Base-by-base conservation (phyloP, 2,329 filamentous ascomycete genomes). In the Microcyclospora pomicola region DNA sequence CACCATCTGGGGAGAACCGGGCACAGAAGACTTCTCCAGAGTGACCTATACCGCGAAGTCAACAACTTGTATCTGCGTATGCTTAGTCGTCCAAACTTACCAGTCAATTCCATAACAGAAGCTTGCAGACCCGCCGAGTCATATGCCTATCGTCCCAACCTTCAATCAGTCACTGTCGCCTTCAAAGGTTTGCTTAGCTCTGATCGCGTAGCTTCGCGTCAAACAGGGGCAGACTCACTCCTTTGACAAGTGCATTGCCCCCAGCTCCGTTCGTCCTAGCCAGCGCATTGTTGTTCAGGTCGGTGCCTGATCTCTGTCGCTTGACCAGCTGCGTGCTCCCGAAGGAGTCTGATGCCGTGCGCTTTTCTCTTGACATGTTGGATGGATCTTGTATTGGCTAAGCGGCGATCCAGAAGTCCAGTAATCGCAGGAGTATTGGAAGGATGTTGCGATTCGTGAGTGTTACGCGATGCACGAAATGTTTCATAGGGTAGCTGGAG, bases 101-200 rank as follows among this genome's bases (percentile, higher is more conserved):
- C 86, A 35, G 80, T 80, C 39, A 98, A 68, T 62, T 96, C 85
- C 86, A 96, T 95, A 33, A 95, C 80, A 2, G 88, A 86, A 41
- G 88, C 82, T 59, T 92, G 79, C 24, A 98, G 71, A 37, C 74
- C 77, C 58, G 85, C 92, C 34, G 85, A 87, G 50, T 85, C 75
- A 38, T 80, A 74, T 44, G 74, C 73, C 86, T 93, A 61, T 34
- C 38, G 27, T 44, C 33, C 33, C 35, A 38, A 42, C 37, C 33
- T 36, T 31, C 38, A 13, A 49, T 54, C 47, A 54, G 52, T 39
- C 35, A 41, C 36, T 41, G 36, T 32, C 28, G 36, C 44, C 43
- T 50, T 48, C 27, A 24, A 12, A 16, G 35, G 29, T 33, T 32
- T 39, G 40, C 52, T 52, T 49, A 51, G 49, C 47, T 45, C 42